Percentiles rank a stretch among this genome's conserved stretches.
Evolutionary conservation across 345 rosid genomes (phyloP).

Genomic region (Salix dunnii): DNA sequence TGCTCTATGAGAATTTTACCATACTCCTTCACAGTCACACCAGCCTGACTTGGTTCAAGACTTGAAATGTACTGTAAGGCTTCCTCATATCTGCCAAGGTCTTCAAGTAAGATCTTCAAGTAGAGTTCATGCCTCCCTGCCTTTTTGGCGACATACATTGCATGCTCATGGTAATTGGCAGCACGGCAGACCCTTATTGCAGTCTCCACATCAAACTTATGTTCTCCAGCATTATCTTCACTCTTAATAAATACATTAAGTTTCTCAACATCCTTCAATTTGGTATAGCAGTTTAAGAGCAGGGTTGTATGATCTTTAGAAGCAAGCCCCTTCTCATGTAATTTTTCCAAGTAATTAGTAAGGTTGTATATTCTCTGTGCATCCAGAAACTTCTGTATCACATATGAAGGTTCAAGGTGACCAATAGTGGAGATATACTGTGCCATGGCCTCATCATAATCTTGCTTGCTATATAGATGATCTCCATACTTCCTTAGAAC

Average conservation of each 20-base stretch:
- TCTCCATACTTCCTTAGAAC: conserved; percentile 96
- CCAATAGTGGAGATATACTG: conserved; percentile 93
- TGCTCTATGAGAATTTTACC: conserved; percentile 95
- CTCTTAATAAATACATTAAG: conserved; percentile 83
- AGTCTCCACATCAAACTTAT: conserved; percentile 94
- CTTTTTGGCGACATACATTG: conserved; percentile 97
- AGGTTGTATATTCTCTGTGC: conserved; percentile 98
- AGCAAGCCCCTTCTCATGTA: conserved; percentile 95
- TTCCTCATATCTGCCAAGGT: conserved; percentile 91
- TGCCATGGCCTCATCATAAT: conserved; percentile 91
- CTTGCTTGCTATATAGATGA: conserved; percentile 91
- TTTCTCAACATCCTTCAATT: conserved; percentile 92
- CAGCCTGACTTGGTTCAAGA: conserved; percentile 97
- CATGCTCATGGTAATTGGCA: conserved; percentile 96
- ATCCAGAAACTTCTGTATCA: conserved; percentile 96
- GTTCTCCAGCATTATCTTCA: conserved; percentile 88
- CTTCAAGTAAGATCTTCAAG: conserved; percentile 87
- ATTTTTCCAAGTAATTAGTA: conserved; percentile 88
- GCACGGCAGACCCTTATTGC: conserved; percentile 98
- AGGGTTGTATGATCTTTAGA: conserved; percentile 99
- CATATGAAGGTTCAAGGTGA: conserved; percentile 96
- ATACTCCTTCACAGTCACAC: conserved; percentile 88
- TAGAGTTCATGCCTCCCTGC: conserved; percentile 97
- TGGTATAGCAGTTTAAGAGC: conserved; percentile 92
- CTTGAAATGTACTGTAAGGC: conserved; percentile 86